Base-by-base conservation (phyloP, 176 grass and related monocot genomes). In the Avena insularis region DNA sequence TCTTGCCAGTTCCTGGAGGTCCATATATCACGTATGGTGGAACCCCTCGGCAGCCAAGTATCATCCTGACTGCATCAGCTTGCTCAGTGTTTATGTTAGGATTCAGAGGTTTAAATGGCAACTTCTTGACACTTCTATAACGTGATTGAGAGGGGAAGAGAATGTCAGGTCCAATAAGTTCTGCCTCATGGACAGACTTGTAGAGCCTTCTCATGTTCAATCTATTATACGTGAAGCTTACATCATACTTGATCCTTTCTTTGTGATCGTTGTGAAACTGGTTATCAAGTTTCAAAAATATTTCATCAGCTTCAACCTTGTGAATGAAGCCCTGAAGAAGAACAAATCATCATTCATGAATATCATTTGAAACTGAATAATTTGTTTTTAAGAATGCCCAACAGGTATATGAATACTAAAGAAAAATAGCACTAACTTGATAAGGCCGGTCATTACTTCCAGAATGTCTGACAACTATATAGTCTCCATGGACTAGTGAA, bases 161-260 rank as follows among this genome's bases (percentile, higher is more conserved):
- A 67, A 96, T 64, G 47, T 53, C 87, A 63, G 69, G 62, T 66
- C 85, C 88, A 77, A 96, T 80, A 64, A 77, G 15, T 78, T 89
- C 91, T 50, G 91, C 87, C 17, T 90, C 85, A 21, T 96, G 69
- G 77, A 94, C 84, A 29, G 93, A 67, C 55, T 90, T 91, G 73
- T 98, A 95, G 46, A 85, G 81, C n/a, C 93, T 93, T 91, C 96
- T 93, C 93, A 96, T 94, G 85, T 81, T 93, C 80, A 92, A 55
- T 85, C 96, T 94, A 78, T 98, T 98, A 91, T 96, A 98, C 46
- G 92, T 91, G 85, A 98, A 96, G 79, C 88, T 96, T 47, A 94
- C 93, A 57, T 92, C 87, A 51, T 91, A 94, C 29, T 38, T 80
- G 31, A 91, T 81, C 70, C 71, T 88, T 31, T 91, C 83, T 14